These are phyloP conservation scores for Stemphylium beticola DNA, from an alignment of 2,329 filamentous ascomycete genomes.

Conservation along the genomic window DNA sequence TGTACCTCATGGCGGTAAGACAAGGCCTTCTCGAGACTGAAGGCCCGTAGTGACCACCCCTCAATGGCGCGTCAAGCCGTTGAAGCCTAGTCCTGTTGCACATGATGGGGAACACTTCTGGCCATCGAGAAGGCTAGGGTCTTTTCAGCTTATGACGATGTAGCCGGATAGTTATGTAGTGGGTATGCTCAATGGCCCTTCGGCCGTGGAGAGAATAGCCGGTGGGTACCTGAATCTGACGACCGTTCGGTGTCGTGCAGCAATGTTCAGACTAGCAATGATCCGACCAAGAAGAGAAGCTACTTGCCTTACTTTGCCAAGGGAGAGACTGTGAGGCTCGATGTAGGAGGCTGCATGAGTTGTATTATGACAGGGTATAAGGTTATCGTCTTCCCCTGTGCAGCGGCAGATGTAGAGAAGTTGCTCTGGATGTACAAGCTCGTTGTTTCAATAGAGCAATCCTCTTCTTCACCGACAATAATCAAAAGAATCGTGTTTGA, in stretches of 20 bases:
- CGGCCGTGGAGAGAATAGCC: constrained; percentile 13
- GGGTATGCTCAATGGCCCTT: background rate
- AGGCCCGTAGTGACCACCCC: background rate
- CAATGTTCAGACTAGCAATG: background rate
- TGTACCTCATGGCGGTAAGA: background rate
- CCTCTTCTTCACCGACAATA: background rate
- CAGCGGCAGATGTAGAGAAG: background rate
- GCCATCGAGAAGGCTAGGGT: background rate
- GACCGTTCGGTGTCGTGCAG: background rate
- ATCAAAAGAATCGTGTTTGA: background rate
- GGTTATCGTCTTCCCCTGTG: background rate
- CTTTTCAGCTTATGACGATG: background rate
- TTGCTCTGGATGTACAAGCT: background rate
- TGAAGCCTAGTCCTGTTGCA: constrained; percentile 20
- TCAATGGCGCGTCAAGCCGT: constrained; percentile 23
- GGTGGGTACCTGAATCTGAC: constrained; percentile 22
- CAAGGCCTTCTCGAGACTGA: constrained; percentile 8
- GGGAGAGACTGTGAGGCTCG: background rate
- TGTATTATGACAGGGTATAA: background rate
- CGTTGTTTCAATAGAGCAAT: background rate
- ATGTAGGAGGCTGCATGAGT: no score
- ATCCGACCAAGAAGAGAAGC: constrained; percentile 7
- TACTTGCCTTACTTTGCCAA: background rate
- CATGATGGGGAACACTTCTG: constrained; percentile 1
- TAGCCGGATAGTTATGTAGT: background rate